Percentiles rank a stretch among this genome's conserved stretches.
phyloP scores from a whole-genome alignment of 164 flowering plant species.

The Nymphaea thermarum region DNA sequence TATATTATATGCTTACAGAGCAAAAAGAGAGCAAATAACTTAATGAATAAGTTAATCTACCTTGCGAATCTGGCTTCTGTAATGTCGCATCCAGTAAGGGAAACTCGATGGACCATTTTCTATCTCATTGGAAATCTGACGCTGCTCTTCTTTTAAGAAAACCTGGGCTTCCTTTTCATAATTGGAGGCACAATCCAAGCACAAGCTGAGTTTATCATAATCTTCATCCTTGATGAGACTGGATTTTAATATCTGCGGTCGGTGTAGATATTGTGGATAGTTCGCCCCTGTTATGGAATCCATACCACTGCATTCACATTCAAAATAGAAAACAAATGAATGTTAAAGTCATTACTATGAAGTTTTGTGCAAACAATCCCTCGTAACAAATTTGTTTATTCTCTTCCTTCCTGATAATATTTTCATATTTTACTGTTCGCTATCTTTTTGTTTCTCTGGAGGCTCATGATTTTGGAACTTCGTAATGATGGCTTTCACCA shows the following conservation, averaged over 20 bases:
- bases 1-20: neutral
- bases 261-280: slow-evolving; percentile 10
- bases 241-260: slow-evolving; percentile 24
- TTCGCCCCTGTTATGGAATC: slow-evolving; percentile 25
- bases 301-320: slow-evolving; percentile 28
- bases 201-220: slow-evolving; percentile 44
- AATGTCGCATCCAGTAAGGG: slow-evolving; percentile 63
- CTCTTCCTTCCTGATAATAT: too few species aligned
- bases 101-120: slow-evolving; percentile 17
- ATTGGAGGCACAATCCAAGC: slow-evolving; percentile 54
- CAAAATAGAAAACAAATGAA: neutral
- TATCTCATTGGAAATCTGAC: slow-evolving; percentile 8
- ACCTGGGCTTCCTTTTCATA: slow-evolving; percentile 51
- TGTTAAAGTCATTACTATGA: neutral
- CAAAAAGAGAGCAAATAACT: neutral
- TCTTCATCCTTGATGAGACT: slow-evolving; percentile 33
- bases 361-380: neutral
- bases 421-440: neutral
- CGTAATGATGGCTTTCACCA: neutral
- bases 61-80: slow-evolving; percentile 28
- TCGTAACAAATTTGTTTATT: neutral
- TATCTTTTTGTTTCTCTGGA: neutral
- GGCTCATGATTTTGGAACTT: neutral
- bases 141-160: neutral
- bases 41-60: slow-evolving; percentile 12